Conservation (phyloP, 495 filamentous ascomycete genomes). For the Penicillium crystallinum region DNA sequence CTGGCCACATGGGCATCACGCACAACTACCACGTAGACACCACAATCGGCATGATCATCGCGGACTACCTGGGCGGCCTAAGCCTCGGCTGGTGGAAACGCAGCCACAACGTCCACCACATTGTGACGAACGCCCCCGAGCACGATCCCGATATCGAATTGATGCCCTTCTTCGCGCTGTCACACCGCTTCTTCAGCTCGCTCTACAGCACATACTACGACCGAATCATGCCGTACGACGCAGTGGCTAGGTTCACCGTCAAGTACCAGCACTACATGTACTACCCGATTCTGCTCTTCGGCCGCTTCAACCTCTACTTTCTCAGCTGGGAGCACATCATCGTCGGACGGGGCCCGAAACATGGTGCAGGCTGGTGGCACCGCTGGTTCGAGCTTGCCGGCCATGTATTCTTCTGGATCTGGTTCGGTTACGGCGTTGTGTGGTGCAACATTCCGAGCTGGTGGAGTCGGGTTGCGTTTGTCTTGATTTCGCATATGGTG, state of each 20-base stretch:
- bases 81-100: constrained; percentile 91
- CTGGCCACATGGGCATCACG: constrained; percentile 89
- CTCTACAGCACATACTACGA: constrained; percentile 80
- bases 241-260: constrained; percentile 59
- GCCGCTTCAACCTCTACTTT: constrained; percentile 79
- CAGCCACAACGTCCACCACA: constrained; percentile 91
- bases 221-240: constrained; percentile 70
- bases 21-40: constrained; percentile 77
- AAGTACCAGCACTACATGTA: constrained; percentile 72
- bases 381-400: constrained; percentile 73
- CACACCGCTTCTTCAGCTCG: constrained; percentile 66
- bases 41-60: constrained; percentile 75
- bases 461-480: constrained; percentile 60
- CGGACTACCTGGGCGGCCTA: constrained; percentile 78
- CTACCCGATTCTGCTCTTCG: constrained; percentile 69
- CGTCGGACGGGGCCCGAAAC: constrained; percentile 61
- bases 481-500: constrained; percentile 76
- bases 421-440: constrained; percentile 77
- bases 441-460: constrained; percentile 64
- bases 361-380: constrained; percentile 77
- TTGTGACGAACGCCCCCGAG: constrained; percentile 86
- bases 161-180: constrained; percentile 83
- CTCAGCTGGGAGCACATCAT: constrained; percentile 74
- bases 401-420: constrained; percentile 77
- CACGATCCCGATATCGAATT: constrained; percentile 93